Base-by-base conservation (phyloP, 768 basidiomycete species). In the Lactarius trivialis region DNA sequence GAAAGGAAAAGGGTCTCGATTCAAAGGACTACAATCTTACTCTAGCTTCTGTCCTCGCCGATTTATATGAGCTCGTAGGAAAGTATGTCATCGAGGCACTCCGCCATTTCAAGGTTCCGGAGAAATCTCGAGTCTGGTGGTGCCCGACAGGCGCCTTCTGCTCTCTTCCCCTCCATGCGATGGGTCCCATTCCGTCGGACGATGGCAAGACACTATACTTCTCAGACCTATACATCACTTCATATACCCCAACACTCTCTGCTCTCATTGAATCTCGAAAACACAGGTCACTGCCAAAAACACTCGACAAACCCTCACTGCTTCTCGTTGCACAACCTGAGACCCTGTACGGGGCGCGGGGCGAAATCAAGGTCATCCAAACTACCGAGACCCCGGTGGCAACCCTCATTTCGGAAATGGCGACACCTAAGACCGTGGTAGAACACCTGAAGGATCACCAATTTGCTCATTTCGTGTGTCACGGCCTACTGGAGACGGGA, bases 151-250 rank as follows among this genome's bases (percentile, higher is more conserved):
- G 34, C 1, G 58, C 14, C 1, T 51, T 58, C 28, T 51, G 58
- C n/a, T 51, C 49, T 17, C 58, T 58, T 30, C 58, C 58, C 2
- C 50, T 58, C 8, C 58, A 58, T 7, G 58, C 58, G 17, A 58
- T 58, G 49, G 58, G 58, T 9, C 58, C 58, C 21, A 58, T 58
- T 8, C 28, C 49, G 9, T 58, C 58, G 7, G 49, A 32, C 8
- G 14, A 2, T 2, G 49, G 37, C 11, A 1, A 26, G 1, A 3
- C 2, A 19, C 26, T 2, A 17, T 58, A 58, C 28, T 58, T 58
- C 14, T 8, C 21, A 24, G 56, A 39, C 37, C 14, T 39, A 4
- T 39, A 39, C 37, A 39, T 39, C 37, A 9, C 37, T 39, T 39
- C 37, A 4, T 39, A 39, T 14, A 39, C 37, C 3, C 37, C 37